phyloP scores from a whole-genome alignment of 2,329 filamentous ascomycete genomes.

The Cordyceps farinosa region DNA sequence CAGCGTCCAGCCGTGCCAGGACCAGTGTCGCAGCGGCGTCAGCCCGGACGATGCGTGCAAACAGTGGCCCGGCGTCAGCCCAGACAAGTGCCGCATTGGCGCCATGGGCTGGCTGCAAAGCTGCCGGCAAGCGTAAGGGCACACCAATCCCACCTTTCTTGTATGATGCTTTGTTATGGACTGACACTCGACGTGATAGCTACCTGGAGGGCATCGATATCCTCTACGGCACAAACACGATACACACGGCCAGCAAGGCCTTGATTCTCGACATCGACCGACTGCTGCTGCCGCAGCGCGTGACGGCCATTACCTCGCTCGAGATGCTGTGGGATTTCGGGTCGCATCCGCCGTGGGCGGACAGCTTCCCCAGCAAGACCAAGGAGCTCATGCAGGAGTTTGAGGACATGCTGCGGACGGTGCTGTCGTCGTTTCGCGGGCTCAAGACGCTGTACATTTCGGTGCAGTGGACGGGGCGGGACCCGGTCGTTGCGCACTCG shows the following conservation, averaged over 20 bases:
- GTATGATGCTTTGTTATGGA: not conserved
- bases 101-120: slow-evolving; percentile 30
- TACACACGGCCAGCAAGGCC: slow-evolving; percentile 23
- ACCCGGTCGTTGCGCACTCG: not conserved
- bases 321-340: slow-evolving; percentile 27
- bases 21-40: slow-evolving; percentile 22
- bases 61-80: slow-evolving; percentile 22
- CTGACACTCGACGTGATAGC: slow-evolving; percentile 16
- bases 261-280: slow-evolving; percentile 21
- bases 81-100: slow-evolving; percentile 25
- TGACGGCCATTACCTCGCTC: slow-evolving; percentile 23
- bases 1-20: slow-evolving; percentile 21
- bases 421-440: slow-evolving; percentile 21
- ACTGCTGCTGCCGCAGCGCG: slow-evolving; percentile 24
- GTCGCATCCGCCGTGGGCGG: slow-evolving; percentile 11
- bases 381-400: slow-evolving; percentile 16
- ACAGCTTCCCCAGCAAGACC: slow-evolving; percentile 17
- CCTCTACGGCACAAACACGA: slow-evolving; percentile 30
- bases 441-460: slow-evolving; percentile 22
- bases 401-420: slow-evolving; percentile 20
- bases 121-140: slow-evolving; percentile 29
- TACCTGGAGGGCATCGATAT: slow-evolving; percentile 30
- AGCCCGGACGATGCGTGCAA: slow-evolving; percentile 19
- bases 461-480: slow-evolving; percentile 18
- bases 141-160: not conserved